Evolutionary conservation across 768 basidiomycete species (phyloP), one percentile per base, ranked within the genome.

Genomic region (Podaxis rugospora): DNA sequence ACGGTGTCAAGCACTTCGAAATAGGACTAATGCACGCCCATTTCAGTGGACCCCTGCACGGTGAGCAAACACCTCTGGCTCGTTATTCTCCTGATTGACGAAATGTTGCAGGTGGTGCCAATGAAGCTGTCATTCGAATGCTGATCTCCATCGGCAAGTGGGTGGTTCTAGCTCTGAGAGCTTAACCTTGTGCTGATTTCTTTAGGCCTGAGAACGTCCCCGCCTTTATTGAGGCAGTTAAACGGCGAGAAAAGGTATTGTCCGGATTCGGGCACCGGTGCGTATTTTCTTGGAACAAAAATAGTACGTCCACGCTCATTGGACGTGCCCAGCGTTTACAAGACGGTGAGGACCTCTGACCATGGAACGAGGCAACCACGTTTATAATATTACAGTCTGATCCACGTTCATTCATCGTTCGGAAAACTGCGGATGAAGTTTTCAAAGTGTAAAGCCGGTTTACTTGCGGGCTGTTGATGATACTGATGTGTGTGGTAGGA

Each of bases 51-150:
- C 89, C 89, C 16, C 72, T 90, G 37, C 89, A 90, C 69, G 89
- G 87, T 83, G 55, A 39, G 23, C 23, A 25, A 39, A 46, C 28
- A 0, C 18, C 25, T 55, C 21, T 28, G 14, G 16, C 50, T 28
- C 39, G n/a, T 7, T 16, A n/a, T 61, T 13, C 61, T 55, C 27
- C 60, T 61, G 52, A 18, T 23, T 52, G 11, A 39, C 51, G 62
- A 39, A 35, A 28, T 47, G 42, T 51, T 28, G 57, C 69, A 82
- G 91, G 92, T 65, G 93, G 93, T 55, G 94, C 93, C 2, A 94
- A 94, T 66, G 93, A 96, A 72, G 93, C 94, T 4, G 94, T 96
- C 63, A 93, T 96, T 68, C 87, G 95, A 13, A 96, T 96, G 95
- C 78, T 96, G 44, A 81, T 93, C 46, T 87, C 90, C 0, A 94